A percentile compares a stretch with the other conserved stretches of the same genome.
These are phyloP conservation scores for Chenopodium berlandieri DNA, from an alignment of 148 eudicot species.

Conservation along the genomic window DNA sequence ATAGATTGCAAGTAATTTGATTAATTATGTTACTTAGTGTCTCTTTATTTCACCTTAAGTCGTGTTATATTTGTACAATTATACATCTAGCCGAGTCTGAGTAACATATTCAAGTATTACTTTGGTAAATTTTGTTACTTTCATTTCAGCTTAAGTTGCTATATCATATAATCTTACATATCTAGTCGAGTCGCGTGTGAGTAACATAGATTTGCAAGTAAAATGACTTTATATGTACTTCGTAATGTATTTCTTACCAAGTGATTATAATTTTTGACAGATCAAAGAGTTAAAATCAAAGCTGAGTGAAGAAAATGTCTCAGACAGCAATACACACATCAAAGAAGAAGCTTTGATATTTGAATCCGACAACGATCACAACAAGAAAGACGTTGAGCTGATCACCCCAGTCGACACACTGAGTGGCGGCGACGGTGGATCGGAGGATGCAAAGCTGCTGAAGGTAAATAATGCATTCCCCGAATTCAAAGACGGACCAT, in stretches of 20 bases:
- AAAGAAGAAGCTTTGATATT: constrained; percentile 44
- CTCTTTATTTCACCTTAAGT: too few species aligned
- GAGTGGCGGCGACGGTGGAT: constrained; percentile 16
- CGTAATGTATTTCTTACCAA: neutral
- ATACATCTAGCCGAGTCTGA: too few species aligned
- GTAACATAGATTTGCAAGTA: too few species aligned
- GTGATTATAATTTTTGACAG: constrained; percentile 28
- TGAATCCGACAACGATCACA: constrained; percentile 27
- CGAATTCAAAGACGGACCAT: constrained; percentile 64
- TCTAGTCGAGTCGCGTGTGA: too few species aligned
- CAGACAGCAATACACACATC: constrained; percentile 36
- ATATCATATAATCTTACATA: too few species aligned
- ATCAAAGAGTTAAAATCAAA: constrained; percentile 75
- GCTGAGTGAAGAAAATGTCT: constrained; percentile 42
- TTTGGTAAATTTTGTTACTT: too few species aligned
- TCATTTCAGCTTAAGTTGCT: neutral
- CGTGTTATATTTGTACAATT: too few species aligned
- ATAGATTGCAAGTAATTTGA: neutral
- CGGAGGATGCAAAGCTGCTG: constrained; percentile 33
- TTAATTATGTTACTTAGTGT: too few species aligned
- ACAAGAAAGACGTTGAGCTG: constrained; percentile 18
- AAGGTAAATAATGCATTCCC: constrained; percentile 15
- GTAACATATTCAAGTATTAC: too few species aligned
- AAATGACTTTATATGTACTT: too few species aligned
- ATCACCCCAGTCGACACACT: constrained; percentile 24